A percentile compares a stretch with the other conserved stretches of the same genome.
Evolutionary conservation across 2,329 filamentous ascomycete genomes (phyloP).

Genomic region (Apiospora marii): DNA sequence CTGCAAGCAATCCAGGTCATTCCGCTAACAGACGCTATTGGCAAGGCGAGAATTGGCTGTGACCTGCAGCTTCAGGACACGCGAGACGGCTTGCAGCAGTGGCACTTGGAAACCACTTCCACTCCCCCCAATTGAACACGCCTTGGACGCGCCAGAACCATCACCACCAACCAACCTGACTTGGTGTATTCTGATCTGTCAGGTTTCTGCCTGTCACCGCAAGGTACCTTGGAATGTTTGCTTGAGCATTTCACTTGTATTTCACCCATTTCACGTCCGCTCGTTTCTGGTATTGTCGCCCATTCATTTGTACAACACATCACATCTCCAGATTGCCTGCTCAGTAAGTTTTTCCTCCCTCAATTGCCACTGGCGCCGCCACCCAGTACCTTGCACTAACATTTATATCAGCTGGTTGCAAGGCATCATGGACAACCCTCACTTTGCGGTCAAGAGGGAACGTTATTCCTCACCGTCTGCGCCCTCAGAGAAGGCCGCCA

Average conservation of each 20-base stretch:
- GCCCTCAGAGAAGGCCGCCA: not conserved
- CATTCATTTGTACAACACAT: not conserved
- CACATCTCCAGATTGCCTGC: not conserved
- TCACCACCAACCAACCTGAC: not conserved
- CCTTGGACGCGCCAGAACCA: not conserved
- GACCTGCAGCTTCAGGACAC: not conserved
- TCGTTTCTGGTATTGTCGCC: not conserved
- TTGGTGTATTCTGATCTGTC: not conserved
- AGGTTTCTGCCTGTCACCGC: not conserved
- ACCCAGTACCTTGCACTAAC: not conserved
- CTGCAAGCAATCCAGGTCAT: not conserved
- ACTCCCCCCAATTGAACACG: slow-evolving; percentile 4
- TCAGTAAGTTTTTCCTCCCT: slow-evolving; percentile 3
- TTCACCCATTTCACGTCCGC: not conserved
- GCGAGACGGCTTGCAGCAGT: slow-evolving; percentile 7
- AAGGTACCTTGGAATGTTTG: not conserved
- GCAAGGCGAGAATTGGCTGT: not conserved
- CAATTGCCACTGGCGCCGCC: not conserved
- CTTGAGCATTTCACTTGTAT: slow-evolving; percentile 4
- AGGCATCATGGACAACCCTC: not conserved
- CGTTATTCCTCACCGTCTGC: not conserved
- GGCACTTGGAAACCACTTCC: slow-evolving; percentile 5
- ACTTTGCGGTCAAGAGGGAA: slow-evolving; percentile 25
- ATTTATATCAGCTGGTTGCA: not conserved
- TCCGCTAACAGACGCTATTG: slow-evolving; percentile 31